A percentile compares a stretch with the other conserved stretches of the same genome.
These are phyloP conservation scores for Beauveria medogensis DNA, from an alignment of 2,329 filamentous ascomycete species.

Conservation along the genomic window DNA sequence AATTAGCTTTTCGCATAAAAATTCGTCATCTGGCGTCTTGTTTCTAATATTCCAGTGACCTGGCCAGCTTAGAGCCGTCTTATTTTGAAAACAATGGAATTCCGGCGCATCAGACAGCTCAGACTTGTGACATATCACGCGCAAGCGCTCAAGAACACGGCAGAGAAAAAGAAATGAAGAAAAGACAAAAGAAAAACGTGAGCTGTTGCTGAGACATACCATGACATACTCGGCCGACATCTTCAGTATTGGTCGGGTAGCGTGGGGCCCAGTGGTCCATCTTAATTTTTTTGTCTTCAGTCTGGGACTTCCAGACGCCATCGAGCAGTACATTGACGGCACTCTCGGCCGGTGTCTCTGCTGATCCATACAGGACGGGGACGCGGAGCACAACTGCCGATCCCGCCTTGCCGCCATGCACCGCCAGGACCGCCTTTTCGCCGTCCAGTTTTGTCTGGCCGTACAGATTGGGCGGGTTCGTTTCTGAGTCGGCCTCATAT, in stretches of 20 bases:
- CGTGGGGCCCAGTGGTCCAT: constrained; percentile 84
- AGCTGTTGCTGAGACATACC: constrained; percentile 34
- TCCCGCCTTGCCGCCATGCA: constrained; percentile 43
- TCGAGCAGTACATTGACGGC: constrained; percentile 79
- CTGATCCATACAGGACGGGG: constrained; percentile 76
- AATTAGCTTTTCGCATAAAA: not conserved
- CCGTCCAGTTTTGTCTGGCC: constrained; percentile 55
- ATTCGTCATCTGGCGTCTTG: not conserved
- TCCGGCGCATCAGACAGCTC: not conserved
- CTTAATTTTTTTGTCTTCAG: constrained; percentile 51
- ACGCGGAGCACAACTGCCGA: constrained; percentile 67
- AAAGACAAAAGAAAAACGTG: constrained; percentile 1
- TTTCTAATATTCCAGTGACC: not conserved
- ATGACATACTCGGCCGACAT: constrained; percentile 70
- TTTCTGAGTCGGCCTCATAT: constrained; percentile 57
- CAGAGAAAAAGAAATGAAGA: constrained; percentile 9
- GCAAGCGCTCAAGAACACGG: not conserved
- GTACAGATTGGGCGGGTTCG: constrained; percentile 70
- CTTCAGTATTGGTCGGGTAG: constrained; percentile 84
- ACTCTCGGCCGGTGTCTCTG: constrained; percentile 63
- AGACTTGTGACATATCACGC: not conserved
- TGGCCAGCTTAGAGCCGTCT: not conserved
- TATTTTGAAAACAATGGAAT: not conserved
- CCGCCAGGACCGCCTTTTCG: constrained; percentile 57
- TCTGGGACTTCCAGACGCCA: constrained; percentile 64